phyloP scores from a whole-genome alignment of 768 basidiomycete genomes.

The Termitomyces heimii region DNA sequence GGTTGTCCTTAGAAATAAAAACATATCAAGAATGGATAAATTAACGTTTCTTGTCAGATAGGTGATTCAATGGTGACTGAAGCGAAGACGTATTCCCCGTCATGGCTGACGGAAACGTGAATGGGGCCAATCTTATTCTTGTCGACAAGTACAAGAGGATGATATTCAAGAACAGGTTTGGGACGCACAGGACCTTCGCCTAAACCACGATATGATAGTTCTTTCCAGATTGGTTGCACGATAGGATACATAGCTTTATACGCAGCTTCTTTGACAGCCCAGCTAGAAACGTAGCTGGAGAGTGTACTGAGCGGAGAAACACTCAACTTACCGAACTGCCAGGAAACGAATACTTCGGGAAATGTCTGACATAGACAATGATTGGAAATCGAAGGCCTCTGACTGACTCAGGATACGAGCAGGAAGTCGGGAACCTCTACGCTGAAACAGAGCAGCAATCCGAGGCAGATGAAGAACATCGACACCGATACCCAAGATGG shows the following conservation, averaged over 20 bases:
- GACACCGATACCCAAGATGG: conserved; percentile 69
- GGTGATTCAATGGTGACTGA: conserved; percentile 55
- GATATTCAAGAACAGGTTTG: conserved; percentile 40
- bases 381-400: conserved; percentile 33
- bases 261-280: conserved; percentile 80
- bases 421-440: conserved; percentile 45
- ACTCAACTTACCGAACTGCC: conserved; percentile 60
- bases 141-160: conserved; percentile 23
- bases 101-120: conserved; percentile 77
- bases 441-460: conserved; percentile 45
- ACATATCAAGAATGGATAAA: background rate
- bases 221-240: conserved; percentile 65
- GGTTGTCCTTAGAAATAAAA: background rate
- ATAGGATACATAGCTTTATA: conserved; percentile 79
- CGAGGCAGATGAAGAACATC: conserved; percentile 71
- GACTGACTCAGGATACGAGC: conserved; percentile 57
- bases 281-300: conserved; percentile 34
- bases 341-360: conserved; percentile 42
- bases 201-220: conserved; percentile 46
- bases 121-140: conserved; percentile 27
- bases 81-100: conserved; percentile 70
- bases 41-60: background rate
- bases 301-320: background rate
- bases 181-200: conserved; percentile 13
- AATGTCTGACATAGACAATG: conserved; percentile 18